These are phyloP conservation scores for Ramicandelaber brevisporus DNA, from an alignment of 192 early-diverging fungal species.

Conservation along the genomic window DNA sequence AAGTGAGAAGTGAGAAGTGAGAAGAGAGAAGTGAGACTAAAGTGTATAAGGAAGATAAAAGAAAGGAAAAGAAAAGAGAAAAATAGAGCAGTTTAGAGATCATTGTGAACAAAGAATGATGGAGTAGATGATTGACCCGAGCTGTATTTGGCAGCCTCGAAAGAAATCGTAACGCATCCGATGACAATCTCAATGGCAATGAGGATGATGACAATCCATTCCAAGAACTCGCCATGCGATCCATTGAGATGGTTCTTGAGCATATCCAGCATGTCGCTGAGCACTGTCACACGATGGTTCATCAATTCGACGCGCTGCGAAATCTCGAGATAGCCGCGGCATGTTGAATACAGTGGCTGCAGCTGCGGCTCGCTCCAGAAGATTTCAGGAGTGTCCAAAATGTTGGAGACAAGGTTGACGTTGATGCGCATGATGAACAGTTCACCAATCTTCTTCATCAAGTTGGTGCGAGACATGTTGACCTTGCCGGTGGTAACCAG, in stretches of 20 bases:
- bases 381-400: slow-evolving; percentile 79
- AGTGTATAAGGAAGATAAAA: no score
- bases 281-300: slow-evolving; percentile 80
- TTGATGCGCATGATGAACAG: slow-evolving; percentile 77
- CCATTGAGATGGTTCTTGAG: slow-evolving; percentile 80
- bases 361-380: slow-evolving; percentile 73
- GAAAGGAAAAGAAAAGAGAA: no score
- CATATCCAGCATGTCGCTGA: slow-evolving; percentile 84
- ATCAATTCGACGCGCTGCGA: slow-evolving; percentile 68
- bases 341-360: slow-evolving; percentile 53
- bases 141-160: slow-evolving; percentile 39
- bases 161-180: slow-evolving; percentile 41
- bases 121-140: no score
- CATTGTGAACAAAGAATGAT: no score
- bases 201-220: slow-evolving; percentile 87
- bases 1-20: no score
- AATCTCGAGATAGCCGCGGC: slow-evolving; percentile 60
- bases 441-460: slow-evolving; percentile 88
- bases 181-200: slow-evolving; percentile 65
- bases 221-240: slow-evolving; percentile 72
- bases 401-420: slow-evolving; percentile 68
- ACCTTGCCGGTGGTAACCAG: slow-evolving; percentile 87
- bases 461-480: slow-evolving; percentile 67
- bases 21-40: no score
- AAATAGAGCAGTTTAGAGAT: no score